Percentiles rank a stretch among this genome's conserved stretches.
Evolutionary conservation across 2,329 filamentous ascomycete species (phyloP).

Genomic region (Canariomyces notabilis): DNA sequence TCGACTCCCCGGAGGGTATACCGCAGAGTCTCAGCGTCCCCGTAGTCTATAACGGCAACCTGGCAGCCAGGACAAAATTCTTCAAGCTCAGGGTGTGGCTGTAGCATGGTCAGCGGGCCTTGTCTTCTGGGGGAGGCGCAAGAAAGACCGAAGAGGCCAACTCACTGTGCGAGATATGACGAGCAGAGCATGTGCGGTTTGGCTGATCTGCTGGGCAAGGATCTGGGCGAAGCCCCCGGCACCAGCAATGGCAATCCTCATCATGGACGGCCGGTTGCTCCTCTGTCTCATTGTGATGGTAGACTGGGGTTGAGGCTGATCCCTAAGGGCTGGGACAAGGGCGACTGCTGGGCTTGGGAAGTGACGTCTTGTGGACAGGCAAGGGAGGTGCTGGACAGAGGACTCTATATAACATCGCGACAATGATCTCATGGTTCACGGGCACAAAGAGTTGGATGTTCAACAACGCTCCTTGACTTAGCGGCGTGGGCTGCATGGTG

Average conservation of each 20-base stretch:
- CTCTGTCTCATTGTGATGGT: constrained; percentile 19
- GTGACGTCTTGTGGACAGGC: neutral
- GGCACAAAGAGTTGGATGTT: constrained; percentile 1
- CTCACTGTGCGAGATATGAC: constrained; percentile 63
- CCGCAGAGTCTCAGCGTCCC: constrained; percentile 50
- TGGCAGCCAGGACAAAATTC: constrained; percentile 52
- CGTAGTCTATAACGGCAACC: constrained; percentile 65
- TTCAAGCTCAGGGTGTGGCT: constrained; percentile 52
- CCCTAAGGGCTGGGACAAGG: neutral
- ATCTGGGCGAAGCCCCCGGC: constrained; percentile 42
- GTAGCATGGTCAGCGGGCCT: constrained; percentile 13
- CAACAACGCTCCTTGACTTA: neutral
- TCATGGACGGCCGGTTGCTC: constrained; percentile 30
- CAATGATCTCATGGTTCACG: constrained; percentile 4
- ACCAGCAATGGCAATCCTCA: constrained; percentile 47
- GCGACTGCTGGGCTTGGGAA: neutral
- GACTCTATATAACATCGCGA: constrained; percentile 8
- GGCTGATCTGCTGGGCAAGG: constrained; percentile 51
- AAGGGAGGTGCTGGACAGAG: neutral
- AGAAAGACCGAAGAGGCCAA: constrained; percentile 10
- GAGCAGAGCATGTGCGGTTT: constrained; percentile 62
- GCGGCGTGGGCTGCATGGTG: constrained; percentile 5
- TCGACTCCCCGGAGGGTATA: constrained; percentile 68
- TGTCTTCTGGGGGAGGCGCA: neutral
- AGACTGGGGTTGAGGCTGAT: neutral